phyloP scores from a whole-genome alignment of 2,329 filamentous ascomycete genomes.

The Cladobotryum protrusum region DNA sequence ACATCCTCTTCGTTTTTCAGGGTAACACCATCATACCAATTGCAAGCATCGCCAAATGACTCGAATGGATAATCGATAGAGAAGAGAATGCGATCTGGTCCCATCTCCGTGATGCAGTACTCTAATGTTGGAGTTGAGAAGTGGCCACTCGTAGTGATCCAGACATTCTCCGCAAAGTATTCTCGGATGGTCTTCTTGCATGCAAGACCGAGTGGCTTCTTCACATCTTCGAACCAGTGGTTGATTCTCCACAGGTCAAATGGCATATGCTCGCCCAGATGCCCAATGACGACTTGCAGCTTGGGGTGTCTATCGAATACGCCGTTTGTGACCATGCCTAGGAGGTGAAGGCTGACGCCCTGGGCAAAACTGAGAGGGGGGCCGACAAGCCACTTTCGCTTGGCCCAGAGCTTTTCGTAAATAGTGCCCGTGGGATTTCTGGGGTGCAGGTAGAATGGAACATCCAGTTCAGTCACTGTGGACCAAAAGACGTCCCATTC shows the following conservation, averaged over 20 bases:
- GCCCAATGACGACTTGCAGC: conserved; percentile 41
- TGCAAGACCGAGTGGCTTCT: conserved; percentile 41
- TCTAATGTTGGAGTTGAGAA: conserved; percentile 48
- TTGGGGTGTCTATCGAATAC: conserved; percentile 44
- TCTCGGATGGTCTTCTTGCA: conserved; percentile 45
- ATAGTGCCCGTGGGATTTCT: conserved; percentile 50
- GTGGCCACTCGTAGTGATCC: conserved; percentile 51
- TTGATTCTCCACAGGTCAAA: conserved; percentile 46
- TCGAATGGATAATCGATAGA: conserved; percentile 50
- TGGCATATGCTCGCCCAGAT: conserved; percentile 43
- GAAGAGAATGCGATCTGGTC: conserved; percentile 46
- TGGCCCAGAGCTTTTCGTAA: conserved; percentile 51
- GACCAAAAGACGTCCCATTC: conserved; percentile 59
- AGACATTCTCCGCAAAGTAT: conserved; percentile 50
- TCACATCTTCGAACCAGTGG: conserved; percentile 51
- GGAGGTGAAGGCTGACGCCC: conserved; percentile 51
- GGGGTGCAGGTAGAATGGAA: conserved; percentile 60
- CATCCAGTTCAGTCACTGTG: conserved; percentile 51
- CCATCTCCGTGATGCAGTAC: conserved; percentile 42
- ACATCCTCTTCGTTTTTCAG: conserved; percentile 30
- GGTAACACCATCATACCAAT: conserved; percentile 34
- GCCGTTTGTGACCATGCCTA: conserved; percentile 45
- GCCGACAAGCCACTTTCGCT: conserved; percentile 54
- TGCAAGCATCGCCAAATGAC: conserved; percentile 35
- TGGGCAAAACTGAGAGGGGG: conserved; percentile 54